Evolutionary conservation across 1,284 basidiomycete species (phyloP).

Genomic region (Chalciporus sp.): DNA sequence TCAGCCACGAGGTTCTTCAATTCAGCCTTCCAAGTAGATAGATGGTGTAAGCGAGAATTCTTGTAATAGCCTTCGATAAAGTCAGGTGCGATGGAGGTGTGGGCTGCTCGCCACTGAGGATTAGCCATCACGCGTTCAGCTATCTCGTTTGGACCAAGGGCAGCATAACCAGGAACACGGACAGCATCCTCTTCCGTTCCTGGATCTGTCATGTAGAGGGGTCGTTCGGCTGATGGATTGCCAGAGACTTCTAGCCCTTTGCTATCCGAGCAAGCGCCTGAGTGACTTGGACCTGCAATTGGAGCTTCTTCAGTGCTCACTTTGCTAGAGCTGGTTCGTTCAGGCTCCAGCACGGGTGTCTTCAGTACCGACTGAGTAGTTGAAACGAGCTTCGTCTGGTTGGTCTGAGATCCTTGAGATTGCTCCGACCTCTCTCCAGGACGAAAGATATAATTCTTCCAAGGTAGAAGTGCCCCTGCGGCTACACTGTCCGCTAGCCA

Average conservation of each 20-base stretch:
- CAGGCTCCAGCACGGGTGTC: background rate
- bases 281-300: constrained; percentile 7
- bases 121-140: constrained; percentile 79
- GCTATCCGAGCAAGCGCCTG: background rate
- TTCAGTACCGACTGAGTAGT: constrained; percentile 1
- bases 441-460: constrained; percentile 68
- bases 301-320: background rate
- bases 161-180: constrained; percentile 63
- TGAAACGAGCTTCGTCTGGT: constrained; percentile 20
- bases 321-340: background rate
- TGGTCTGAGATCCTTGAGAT: constrained; percentile 48
- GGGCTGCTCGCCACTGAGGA: constrained; percentile 80
- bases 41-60: constrained; percentile 89
- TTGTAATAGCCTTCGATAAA: constrained; percentile 92
- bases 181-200: constrained; percentile 41
- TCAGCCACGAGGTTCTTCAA: constrained; percentile 80
- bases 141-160: constrained; percentile 63
- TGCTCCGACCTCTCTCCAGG: constrained; percentile 48
- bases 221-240: constrained; percentile 25
- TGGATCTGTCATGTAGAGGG: constrained; percentile 48
- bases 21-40: constrained; percentile 93
- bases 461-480: constrained; percentile 70
- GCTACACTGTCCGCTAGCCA: constrained; percentile 85
- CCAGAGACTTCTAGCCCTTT: constrained; percentile 1
- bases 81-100: constrained; percentile 84